Percentiles rank a stretch among this genome's conserved stretches.
Evolutionary conservation across 768 basidiomycete species (phyloP).

Genomic region (Hortiboletus campestris): DNA sequence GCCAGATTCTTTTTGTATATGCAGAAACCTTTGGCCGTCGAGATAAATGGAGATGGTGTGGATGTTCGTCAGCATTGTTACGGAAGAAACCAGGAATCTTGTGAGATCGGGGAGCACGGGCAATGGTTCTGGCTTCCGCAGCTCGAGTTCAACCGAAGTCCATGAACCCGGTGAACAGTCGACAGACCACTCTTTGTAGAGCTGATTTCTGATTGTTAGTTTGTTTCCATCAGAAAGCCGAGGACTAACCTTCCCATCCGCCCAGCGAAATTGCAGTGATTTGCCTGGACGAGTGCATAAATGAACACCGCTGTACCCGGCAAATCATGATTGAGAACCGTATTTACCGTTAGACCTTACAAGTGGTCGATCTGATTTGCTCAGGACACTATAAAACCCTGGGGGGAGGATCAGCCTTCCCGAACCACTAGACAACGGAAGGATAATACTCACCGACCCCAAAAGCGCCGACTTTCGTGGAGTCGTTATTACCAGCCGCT

Average conservation of each 20-base stretch:
- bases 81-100: constrained; percentile 13
- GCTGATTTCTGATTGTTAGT: constrained; percentile 2
- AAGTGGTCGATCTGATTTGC: constrained; percentile 15
- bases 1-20: not conserved
- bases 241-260: constrained; percentile 6
- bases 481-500: constrained; percentile 14
- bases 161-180: not conserved
- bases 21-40: not conserved
- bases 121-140: constrained; percentile 1
- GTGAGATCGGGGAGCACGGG: constrained; percentile 6
- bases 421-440: not conserved
- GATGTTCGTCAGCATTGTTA: constrained; percentile 6
- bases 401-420: not conserved
- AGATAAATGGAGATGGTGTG: constrained; percentile 4
- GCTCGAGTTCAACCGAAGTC: constrained; percentile 11
- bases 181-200: not conserved
- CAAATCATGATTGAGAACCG: not conserved
- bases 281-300: constrained; percentile 1
- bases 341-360: constrained; percentile 11
- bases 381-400: constrained; percentile 21
- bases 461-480: constrained; percentile 17
- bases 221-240: not conserved
- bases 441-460: constrained; percentile 13
- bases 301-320: not conserved
- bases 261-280: constrained; percentile 11